Base-by-base conservation (phyloP, 352 stramenopile species). In the Pelagophyceae sp. region DNA sequence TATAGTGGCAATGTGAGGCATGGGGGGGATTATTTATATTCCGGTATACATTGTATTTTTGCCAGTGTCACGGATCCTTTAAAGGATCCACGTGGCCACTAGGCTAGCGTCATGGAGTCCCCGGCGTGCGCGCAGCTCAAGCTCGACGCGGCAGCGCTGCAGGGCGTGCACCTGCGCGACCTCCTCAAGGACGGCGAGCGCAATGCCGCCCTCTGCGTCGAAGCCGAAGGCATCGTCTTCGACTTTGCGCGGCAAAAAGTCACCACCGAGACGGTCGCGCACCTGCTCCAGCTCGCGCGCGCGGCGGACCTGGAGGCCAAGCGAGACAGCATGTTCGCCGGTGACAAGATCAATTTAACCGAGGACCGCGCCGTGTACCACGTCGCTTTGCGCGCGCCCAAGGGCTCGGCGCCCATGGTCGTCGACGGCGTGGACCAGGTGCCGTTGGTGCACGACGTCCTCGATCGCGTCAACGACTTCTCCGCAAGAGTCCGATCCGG, bases 391-490 rank as follows among this genome's bases (percentile, higher is more conserved):
- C 89, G 96, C 33, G 92, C 93, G 70, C 80, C 93, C 79, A 72
- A 89, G 84, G 82, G 86, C 37, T 85, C 85, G 60, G 83, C 29
- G 29, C 67, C 67, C 1, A 32, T 58, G 6, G 5, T 93, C 29
- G 92, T 98, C 1, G 95, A 98, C 83, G 95, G 93, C 60, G 88
- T 91, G 78, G 92, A 98, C 85, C 93, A 98, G 31, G 93, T 98
- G 79, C 89, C 75, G 23, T 72, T 85, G 20, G 78, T 90, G 23
- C 83, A 87, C 69, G 40, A 58, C 1, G 80, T 84, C 6, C 80
- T 85, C 40, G 79, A 84, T 29, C 31, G 70, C 35, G 83, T 90
- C 69, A 60, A 78, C 38, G 35, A 67, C 0, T 89, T 88, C 80
- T 80, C 80, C 19, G 69, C 82, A 0, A 67, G 82, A 32, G 81